Evolutionary conservation across 371 early-diverging fungal species (phyloP), one percentile per base, ranked within the genome.

Genomic region (Circinella minor): DNA sequence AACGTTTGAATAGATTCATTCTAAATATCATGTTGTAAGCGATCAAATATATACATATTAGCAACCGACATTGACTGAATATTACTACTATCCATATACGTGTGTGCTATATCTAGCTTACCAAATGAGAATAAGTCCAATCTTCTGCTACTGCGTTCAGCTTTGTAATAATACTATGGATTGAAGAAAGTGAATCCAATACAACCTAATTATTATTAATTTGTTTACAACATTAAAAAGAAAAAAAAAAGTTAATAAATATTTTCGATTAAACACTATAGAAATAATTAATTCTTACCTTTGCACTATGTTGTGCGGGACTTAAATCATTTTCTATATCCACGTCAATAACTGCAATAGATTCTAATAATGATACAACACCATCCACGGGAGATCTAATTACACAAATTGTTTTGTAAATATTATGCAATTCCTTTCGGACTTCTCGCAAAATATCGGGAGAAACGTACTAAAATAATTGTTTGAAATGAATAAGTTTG

Each of bases 291-390:
- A 15, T 54, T 1, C 15, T 54, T 63, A 81, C 79, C 74, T 84
- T 81, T 17, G 82, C 82, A 67, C 74, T 80, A 10, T 77, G 75
- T 64, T 84, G 84, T 18, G 80, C 82, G 36, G 79, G 76, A 8
- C 76, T 77, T 17, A 84, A 37, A 59, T 84, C 84, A 64, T 80
- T 80, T 47, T 84, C 78, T 13, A 70, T 75, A 37, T 84, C 82
- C 3, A 77, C 74, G 57, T 84, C 82, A 11, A 77, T 74, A 15
- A 84, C 74, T 20, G 67, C 69, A 49, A 84, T 79, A 3, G 81
- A 80, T 46, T 81, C 82, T 18, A 84, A 47, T 15, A 84, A 64
- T 3, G 82, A 74, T 7, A 74, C 69, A 27, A 81, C 65, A 0
- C 79, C 81, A 49, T 77, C 76, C 7, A 69, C 49, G 3, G 81